Percentiles rank a stretch among this genome's conserved stretches.
Conservation (phyloP, 208 protist genomes). For the Entamoeba histolytica region DNA sequence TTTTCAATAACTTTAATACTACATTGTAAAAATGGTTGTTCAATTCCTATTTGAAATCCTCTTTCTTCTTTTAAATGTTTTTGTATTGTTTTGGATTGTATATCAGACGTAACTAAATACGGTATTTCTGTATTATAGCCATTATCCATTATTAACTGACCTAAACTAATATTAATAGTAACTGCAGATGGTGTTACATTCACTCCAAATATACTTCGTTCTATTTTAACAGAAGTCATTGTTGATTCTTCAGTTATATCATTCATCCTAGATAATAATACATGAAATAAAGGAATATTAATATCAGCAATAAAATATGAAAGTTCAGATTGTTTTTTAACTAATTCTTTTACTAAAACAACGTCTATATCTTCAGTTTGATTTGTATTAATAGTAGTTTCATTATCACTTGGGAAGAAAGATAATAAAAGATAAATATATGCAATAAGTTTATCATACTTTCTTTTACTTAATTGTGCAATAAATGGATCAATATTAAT, state of each 20-base stretch:
- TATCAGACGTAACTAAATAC: not conserved
- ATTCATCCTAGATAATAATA: not conserved
- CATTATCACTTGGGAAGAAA: not conserved
- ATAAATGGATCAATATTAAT: not conserved
- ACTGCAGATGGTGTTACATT: not conserved
- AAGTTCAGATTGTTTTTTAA: not conserved
- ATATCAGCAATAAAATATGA: not conserved
- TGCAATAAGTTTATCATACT: not conserved
- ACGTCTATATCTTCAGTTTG: not conserved
- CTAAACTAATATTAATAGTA: not conserved
- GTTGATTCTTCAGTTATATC: not conserved
- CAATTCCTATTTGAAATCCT: not conserved
- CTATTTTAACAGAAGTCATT: not conserved
- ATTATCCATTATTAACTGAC: not conserved
- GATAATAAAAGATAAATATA: not conserved
- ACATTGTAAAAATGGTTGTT: not conserved
- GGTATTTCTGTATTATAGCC: not conserved
- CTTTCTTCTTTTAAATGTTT: not conserved
- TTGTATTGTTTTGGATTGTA: not conserved
- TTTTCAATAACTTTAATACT: not conserved
- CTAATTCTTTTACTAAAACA: not conserved
- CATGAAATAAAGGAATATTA: not conserved
- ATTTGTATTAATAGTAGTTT: not conserved
- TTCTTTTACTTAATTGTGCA: not conserved
- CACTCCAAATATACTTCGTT: not conserved